phyloP scores from a whole-genome alignment of 495 filamentous ascomycete genomes.

The Daldinia loculata region DNA sequence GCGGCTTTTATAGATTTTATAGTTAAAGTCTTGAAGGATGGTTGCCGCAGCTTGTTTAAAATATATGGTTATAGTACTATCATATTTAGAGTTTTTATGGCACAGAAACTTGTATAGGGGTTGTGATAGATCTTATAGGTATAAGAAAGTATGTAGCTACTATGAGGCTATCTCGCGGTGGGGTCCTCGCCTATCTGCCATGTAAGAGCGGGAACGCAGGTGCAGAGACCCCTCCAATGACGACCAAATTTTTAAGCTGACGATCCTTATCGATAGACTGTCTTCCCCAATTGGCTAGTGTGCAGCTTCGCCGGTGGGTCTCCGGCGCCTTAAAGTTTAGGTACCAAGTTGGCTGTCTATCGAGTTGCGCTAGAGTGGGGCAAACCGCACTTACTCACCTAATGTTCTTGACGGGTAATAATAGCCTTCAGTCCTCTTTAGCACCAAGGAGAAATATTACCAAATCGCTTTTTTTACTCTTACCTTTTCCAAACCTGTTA shows the following conservation, averaged over 20 bases:
- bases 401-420: constrained; percentile 23
- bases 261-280: constrained; percentile 35
- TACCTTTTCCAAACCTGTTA: constrained; percentile 9
- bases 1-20: background rate
- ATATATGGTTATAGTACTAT: background rate
- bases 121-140: background rate
- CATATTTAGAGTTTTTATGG: background rate
- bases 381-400: constrained; percentile 35
- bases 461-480: constrained; percentile 27
- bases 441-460: constrained; percentile 38
- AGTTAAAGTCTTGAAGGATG: background rate
- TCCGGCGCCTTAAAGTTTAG: constrained; percentile 30
- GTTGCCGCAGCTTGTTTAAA: background rate
- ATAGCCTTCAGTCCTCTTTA: constrained; percentile 32
- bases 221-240: constrained; percentile 37
- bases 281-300: constrained; percentile 16
- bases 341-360: constrained; percentile 22
- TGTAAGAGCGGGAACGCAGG: constrained; percentile 33
- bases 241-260: constrained; percentile 22
- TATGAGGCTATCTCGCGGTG: constrained; percentile 32
- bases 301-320: constrained; percentile 16
- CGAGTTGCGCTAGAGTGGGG: constrained; percentile 31
- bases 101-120: background rate
- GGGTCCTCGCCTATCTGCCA: constrained; percentile 24
- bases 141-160: background rate